phyloP scores from a whole-genome alignment of 108 stramenopile species.

The Mediolabrus comicus region DNA sequence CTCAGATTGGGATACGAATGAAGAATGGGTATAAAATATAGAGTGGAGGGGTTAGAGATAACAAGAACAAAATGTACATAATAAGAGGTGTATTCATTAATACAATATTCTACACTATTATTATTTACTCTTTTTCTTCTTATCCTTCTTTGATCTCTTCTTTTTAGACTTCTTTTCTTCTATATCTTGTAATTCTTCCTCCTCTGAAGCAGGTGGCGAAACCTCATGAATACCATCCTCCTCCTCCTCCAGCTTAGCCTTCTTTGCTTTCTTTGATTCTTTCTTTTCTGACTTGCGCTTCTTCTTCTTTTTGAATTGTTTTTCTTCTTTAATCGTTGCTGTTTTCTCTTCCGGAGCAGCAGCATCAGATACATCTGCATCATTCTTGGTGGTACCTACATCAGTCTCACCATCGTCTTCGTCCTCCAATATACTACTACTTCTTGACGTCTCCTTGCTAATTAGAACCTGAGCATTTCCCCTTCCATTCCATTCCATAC shows the following conservation, averaged over 20 bases:
- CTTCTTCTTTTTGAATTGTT: conserved; percentile 3
- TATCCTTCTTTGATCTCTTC: conserved; percentile 49
- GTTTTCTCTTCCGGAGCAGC: not conserved
- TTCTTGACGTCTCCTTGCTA: conserved; percentile 3
- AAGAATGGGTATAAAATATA: not conserved
- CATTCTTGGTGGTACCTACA: not conserved
- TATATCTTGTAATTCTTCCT: conserved; percentile 33
- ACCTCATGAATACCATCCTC: not conserved
- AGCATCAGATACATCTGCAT: not conserved
- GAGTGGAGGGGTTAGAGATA: not conserved
- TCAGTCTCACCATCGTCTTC: not conserved
- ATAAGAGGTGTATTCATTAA: not conserved
- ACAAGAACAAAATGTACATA: not conserved
- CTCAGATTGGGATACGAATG: conserved; percentile 1
- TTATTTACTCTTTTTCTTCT: conserved; percentile 18
- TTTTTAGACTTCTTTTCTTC: conserved; percentile 39
- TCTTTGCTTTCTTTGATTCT: conserved; percentile 24
- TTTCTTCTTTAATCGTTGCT: not conserved
- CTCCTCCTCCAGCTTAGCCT: conserved; percentile 5
- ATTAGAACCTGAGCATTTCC: conserved; percentile 50
- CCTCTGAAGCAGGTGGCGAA: conserved; percentile 14
- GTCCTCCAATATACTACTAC: conserved; percentile 4
- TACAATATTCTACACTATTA: not conserved
- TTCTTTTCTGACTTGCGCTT: conserved; percentile 3
- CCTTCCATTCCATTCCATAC: conserved; percentile 79